Conservation (phyloP, 805 yeast genomes). For the Spathaspora hagerdaliae region DNA sequence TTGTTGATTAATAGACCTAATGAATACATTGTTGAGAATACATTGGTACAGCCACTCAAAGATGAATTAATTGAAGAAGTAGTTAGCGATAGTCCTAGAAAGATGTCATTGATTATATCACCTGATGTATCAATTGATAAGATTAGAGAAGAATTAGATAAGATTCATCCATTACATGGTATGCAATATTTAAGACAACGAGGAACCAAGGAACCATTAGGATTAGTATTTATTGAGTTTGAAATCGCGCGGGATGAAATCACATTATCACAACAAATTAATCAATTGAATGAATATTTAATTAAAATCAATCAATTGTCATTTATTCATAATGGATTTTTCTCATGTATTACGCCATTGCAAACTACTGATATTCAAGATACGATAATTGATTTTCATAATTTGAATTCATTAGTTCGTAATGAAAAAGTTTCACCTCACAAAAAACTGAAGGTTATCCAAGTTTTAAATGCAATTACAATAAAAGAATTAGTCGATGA, state of each 20-base stretch:
- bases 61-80: slow-evolving; percentile 19
- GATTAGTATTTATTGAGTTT: slow-evolving; percentile 54
- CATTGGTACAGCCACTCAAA: slow-evolving; percentile 12
- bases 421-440: slow-evolving; percentile 33
- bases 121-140: slow-evolving; percentile 44
- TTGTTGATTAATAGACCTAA: slow-evolving; percentile 25
- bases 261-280: neutral
- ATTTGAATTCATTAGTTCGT: slow-evolving; percentile 33
- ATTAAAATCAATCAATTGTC: slow-evolving; percentile 11
- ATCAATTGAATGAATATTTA: slow-evolving; percentile 3
- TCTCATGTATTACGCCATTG: slow-evolving; percentile 28
- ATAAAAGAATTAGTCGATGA: slow-evolving; percentile 59
- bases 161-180: slow-evolving; percentile 37
- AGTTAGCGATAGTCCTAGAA: slow-evolving; percentile 42
- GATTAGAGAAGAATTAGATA: slow-evolving; percentile 36
- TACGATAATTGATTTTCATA: slow-evolving; percentile 31
- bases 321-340: slow-evolving; percentile 21
- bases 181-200: slow-evolving; percentile 45
- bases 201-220: slow-evolving; percentile 48
- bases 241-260: slow-evolving; percentile 16
- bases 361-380: slow-evolving; percentile 31
- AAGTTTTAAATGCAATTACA: slow-evolving; percentile 62
- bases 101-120: slow-evolving; percentile 43
- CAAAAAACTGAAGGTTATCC: slow-evolving; percentile 51
- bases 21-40: slow-evolving; percentile 30